Conservation (phyloP, 352 stramenopile genomes). For the Phytopythium aichiense region DNA sequence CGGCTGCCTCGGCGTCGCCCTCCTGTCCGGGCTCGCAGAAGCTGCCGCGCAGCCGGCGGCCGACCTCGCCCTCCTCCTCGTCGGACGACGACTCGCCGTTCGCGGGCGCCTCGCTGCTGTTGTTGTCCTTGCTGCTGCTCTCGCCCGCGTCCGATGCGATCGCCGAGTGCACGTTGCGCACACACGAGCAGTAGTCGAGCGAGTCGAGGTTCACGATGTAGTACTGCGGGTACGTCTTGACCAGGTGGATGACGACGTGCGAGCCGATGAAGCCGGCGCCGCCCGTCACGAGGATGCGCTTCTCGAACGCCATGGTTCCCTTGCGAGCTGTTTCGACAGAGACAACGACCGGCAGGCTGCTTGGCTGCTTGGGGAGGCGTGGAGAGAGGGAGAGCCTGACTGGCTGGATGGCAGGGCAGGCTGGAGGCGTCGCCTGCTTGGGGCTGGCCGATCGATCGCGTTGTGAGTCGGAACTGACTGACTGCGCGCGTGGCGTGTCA, state of each 20-base stretch:
- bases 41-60: conserved; percentile 41
- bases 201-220: conserved; percentile 97
- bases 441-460: not conserved
- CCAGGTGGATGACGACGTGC: conserved; percentile 95
- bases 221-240: conserved; percentile 96
- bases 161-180: conserved; percentile 62
- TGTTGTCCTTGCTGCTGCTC: not conserved
- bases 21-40: conserved; percentile 52
- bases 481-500: not conserved
- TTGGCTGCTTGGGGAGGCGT: too few species aligned
- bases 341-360: too few species aligned
- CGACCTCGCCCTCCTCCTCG: conserved; percentile 32
- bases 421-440: not conserved
- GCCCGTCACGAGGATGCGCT: conserved; percentile 97
- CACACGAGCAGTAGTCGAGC: conserved; percentile 79
- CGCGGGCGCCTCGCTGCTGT: conserved; percentile 16
- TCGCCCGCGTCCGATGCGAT: conserved; percentile 23
- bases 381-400: too few species aligned
- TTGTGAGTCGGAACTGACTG: not conserved
- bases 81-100: conserved; percentile 11
- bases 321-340: too few species aligned
- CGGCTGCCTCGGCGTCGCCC: conserved; percentile 12
- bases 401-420: too few species aligned
- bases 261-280: conserved; percentile 97
- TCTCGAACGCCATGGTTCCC: conserved; percentile 21